Evolutionary conservation across 169 alveolate genomes (phyloP).

Genomic region (Cryptosporidium sp.): DNA sequence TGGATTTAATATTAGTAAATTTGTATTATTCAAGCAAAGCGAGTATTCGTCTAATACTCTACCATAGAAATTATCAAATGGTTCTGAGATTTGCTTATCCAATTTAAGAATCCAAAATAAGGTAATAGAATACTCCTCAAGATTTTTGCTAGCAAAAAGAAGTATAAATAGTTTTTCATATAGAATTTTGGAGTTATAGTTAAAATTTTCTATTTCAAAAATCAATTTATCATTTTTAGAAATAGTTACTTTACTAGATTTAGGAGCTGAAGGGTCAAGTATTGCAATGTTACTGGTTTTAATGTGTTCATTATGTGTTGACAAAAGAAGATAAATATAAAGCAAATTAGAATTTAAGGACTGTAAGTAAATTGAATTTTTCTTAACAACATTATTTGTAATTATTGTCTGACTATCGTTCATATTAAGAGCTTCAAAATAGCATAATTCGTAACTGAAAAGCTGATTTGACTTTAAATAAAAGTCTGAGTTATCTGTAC

Average conservation of each 20-base stretch:
- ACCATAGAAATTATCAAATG: slow-evolving; percentile 10
- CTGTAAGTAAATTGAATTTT: slow-evolving; percentile 36
- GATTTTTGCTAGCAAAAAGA: slow-evolving; percentile 8
- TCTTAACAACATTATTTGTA: background rate
- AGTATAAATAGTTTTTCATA: background rate
- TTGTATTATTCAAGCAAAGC: background rate
- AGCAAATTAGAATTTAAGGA: background rate
- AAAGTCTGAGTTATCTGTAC: background rate
- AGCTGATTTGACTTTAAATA: background rate
- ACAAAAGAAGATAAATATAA: background rate
- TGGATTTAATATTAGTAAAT: slow-evolving; percentile 6
- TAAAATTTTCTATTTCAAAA: background rate
- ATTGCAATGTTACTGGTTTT: background rate
- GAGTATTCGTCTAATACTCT: slow-evolving; percentile 3
- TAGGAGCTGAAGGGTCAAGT: background rate
- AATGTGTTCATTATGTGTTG: too few species aligned
- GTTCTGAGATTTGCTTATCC: background rate
- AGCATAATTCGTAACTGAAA: slow-evolving; percentile 28
- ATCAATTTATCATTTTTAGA: background rate
- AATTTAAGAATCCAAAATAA: slow-evolving; percentile 26
- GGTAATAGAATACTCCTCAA: slow-evolving; percentile 27
- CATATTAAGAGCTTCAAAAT: slow-evolving; percentile 32
- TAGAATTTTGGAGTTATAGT: background rate
- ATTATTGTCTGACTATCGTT: background rate
- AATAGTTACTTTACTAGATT: background rate